Evolutionary conservation across 805 yeast species (phyloP), one percentile per base, ranked within the genome.

Genomic region (Saturnispora dispora): DNA sequence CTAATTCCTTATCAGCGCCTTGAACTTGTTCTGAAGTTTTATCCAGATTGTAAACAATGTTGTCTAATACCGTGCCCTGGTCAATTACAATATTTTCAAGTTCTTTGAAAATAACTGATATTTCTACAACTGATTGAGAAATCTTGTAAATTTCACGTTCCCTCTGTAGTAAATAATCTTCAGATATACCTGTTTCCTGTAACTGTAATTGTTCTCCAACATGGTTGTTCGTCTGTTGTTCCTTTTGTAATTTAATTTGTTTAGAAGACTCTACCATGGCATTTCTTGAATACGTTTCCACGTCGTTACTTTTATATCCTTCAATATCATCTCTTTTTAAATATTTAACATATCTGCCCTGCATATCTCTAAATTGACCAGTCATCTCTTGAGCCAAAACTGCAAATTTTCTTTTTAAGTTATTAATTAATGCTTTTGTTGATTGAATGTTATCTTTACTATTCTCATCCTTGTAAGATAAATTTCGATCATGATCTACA

Each of bases 41-140:
- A 54, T 84, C 85, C 53, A 93, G 70, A 63, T 93, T 93, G 65
- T 91, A 93, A 67, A 91, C 99, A 52, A 93, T 91, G 58, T 97
- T 73, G 67, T 93, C 99, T 53, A 93, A 73, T 43, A 93, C 76
- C 0, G 96, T 88, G 1, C 99, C 99, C 68, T 93, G 99, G 61
- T 93, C 98, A 51, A 93, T 85, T 42, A 93, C 87, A 75, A 93
- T 74, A 37, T 82, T 79, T 61, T 95, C 97, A 78, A 93, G 78
- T 62, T 93, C 98, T 63, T 85, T 85, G 71, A 93, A 93, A 44
- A 93, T 91, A 1, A 91, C 88, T 30, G 95, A 85, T 1, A 93
- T 87, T 64, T 93, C 99, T 40, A 91, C 71, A 44, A 93, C 95
- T 48, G 97, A 96, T 72, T 87, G 88, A 4, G 99, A 98, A 50